Base-by-base conservation (phyloP, 805 yeast genomes). In the Candida ipomoeae region DNA sequence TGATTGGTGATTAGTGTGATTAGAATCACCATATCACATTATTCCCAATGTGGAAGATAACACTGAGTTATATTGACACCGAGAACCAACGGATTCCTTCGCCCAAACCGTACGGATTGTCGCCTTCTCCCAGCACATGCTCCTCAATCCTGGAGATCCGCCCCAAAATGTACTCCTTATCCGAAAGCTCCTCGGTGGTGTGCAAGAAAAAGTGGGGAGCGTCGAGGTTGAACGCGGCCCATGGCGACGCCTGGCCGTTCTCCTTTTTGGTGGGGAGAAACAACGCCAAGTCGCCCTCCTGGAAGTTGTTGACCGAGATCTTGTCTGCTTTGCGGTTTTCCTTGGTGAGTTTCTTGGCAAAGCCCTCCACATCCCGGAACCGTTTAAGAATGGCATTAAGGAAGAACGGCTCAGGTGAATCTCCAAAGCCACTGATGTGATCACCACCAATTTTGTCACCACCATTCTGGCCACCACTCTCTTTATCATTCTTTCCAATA, bases 181-280 rank as follows among this genome's bases (percentile, higher is more conserved):
- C 41, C 11, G 55, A 35, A 13, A 49, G 35, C 3, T 44, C 38
- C 15, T 47, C 49, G 34, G 52, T 58, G 43, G 74, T 71, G 46
- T 81, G 80, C 55, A 92, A 69, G 61, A 90, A 85, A 64, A 82
- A 90, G 63, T 91, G 90, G 0, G 95, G 94, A 0, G 89, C 85
- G 1, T 92, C 96, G 49, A 87, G 77, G 56, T 94, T 91, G 71
- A 92, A 92, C 1, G 96, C 96, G 0, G 97, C 97, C 98, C 98
- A 92, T 0, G 92, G 89, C 32, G n/a, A 29, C 8, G 31, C 47
- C 14, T 58, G 64, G 35, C 51, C 49, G 6, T 50, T 49, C 57
- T 79, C 79, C 42, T 78, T 77, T 40, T 82, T 70, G 0, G 96
- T 89, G 2, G 96, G 97, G 55, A 92, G 69, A 63, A 92, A 92